These are phyloP conservation scores for Trypanosoma vivax DNA, from an alignment of 208 protist species.

Conservation along the genomic window DNA sequence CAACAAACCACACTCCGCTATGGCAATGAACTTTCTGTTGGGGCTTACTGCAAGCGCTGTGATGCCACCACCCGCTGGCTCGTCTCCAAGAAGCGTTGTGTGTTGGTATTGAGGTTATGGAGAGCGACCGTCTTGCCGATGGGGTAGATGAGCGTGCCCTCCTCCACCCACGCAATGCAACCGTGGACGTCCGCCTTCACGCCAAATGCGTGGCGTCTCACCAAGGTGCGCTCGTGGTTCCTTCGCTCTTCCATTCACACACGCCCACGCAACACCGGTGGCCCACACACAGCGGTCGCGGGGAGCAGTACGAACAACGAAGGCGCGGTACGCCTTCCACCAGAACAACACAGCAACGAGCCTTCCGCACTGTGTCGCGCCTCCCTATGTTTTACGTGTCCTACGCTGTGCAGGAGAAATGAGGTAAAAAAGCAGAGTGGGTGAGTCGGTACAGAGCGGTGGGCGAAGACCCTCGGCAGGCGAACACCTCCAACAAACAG, in stretches of 20 bases:
- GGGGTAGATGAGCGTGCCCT: constrained; percentile 84
- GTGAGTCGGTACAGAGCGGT: too few relatives aligned
- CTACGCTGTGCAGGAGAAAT: too few relatives aligned
- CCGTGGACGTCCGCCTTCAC: constrained; percentile 51
- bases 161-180: constrained; percentile 77
- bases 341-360: too few relatives aligned
- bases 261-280: too few relatives aligned
- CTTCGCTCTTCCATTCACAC: constrained; percentile 12
- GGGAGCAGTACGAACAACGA: too few relatives aligned
- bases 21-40: constrained; percentile 93
- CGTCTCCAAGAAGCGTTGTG: constrained; percentile 76
- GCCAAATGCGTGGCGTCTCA: constrained; percentile 83
- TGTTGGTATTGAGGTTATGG: constrained; percentile 75
- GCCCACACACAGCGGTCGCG: too few relatives aligned
- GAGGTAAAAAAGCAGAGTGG: too few relatives aligned
- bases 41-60: constrained; percentile 86
- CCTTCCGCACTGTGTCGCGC: too few relatives aligned
- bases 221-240: constrained; percentile 27
- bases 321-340: too few relatives aligned
- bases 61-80: constrained; percentile 71
- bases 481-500: background rate
- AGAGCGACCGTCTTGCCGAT: constrained; percentile 76
- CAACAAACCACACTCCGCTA: constrained; percentile 78
- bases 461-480: too few relatives aligned
- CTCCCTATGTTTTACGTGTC: too few relatives aligned